These are phyloP conservation scores for Hypoxylon trugodes DNA, from an alignment of 495 filamentous ascomycete genomes.

Conservation along the genomic window DNA sequence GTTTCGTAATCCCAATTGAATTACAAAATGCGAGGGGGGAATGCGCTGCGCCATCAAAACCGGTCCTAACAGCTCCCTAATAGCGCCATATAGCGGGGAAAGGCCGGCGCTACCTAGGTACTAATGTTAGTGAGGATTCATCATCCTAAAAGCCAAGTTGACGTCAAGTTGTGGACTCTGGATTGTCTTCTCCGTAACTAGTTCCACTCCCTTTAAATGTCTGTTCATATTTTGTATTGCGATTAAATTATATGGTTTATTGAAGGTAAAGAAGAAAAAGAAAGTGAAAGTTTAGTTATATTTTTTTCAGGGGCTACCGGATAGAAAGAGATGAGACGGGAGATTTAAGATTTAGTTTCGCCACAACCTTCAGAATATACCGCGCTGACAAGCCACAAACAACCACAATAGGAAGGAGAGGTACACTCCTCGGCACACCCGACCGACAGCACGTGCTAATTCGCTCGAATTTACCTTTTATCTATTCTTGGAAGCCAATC, in stretches of 20 bases:
- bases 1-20: no score
- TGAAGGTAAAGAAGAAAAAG: no score
- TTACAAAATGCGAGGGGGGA: neutral
- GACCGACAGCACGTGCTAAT: conserved; percentile 6
- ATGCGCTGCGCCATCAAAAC: neutral
- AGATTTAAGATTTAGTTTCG: conserved; percentile 1
- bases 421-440: conserved; percentile 12
- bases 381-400: conserved; percentile 21
- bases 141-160: neutral
- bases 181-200: no score
- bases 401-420: conserved; percentile 14
- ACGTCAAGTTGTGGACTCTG: no score
- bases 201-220: no score
- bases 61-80: neutral
- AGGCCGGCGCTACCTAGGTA: neutral
- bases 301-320: neutral
- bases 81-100: neutral
- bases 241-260: no score
- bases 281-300: no score
- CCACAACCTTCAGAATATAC: conserved; percentile 20
- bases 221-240: no score
- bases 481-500: conserved; percentile 14
- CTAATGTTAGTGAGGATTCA: no score
- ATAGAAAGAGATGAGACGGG: neutral
- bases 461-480: neutral